Conservation (phyloP, 2,329 filamentous ascomycete genomes). For the Ambrosiella beaveri region DNA sequence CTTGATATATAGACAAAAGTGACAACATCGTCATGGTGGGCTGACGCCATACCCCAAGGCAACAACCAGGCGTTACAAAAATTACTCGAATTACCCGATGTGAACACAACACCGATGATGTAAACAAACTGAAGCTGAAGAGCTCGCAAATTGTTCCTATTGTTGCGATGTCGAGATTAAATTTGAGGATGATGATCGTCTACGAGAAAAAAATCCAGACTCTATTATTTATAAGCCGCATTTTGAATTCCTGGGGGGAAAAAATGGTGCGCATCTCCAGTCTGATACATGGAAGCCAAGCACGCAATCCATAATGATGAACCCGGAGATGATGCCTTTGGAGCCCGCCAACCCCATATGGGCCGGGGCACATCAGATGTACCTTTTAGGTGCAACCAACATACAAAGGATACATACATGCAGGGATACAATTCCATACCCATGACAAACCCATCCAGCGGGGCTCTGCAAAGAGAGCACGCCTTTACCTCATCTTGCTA, state of each 20-base stretch:
- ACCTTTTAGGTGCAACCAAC: background rate
- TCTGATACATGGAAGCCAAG: constrained; percentile 1
- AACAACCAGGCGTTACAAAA: too few relatives aligned
- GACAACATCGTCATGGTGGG: constrained; percentile 7
- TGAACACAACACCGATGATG: too few relatives aligned
- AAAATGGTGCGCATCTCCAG: background rate
- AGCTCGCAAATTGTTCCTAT: too few relatives aligned
- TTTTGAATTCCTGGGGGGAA: background rate
- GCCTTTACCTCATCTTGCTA: background rate
- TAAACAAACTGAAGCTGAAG: too few relatives aligned
- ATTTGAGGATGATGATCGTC: background rate
- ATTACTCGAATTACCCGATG: too few relatives aligned
- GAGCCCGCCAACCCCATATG: background rate
- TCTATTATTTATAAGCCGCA: too few relatives aligned
- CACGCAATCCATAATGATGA: constrained; percentile 7
- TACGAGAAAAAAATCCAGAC: background rate
- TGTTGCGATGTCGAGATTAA: background rate
- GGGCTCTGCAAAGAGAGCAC: background rate
- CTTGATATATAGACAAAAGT: background rate
- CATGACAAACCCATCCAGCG: background rate
- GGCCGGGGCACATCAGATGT: background rate
- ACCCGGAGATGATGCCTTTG: background rate
- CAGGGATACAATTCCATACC: background rate
- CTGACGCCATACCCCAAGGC: constrained; percentile 8
- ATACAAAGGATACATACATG: constrained; percentile 1